Evolutionary conservation across 2,329 filamentous ascomycete genomes (phyloP).

Genomic region (Exophiala calicioides): DNA sequence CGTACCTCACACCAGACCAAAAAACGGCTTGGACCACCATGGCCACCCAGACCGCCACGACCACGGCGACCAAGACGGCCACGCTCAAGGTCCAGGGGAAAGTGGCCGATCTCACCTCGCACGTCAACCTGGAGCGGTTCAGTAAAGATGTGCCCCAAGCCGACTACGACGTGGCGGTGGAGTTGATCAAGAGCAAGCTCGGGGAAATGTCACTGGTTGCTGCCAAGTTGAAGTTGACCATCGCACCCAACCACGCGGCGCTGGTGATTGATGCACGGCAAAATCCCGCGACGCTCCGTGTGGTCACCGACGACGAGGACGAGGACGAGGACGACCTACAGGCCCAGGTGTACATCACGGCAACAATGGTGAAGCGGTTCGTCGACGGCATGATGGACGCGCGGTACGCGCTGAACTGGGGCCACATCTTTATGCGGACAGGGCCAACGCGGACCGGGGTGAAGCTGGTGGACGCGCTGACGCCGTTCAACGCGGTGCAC

Average conservation of each 20-base stretch:
- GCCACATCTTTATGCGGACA: not conserved
- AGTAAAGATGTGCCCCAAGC: not conserved
- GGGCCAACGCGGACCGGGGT: not conserved
- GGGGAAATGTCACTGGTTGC: constrained; percentile 12
- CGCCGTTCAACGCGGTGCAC: not conserved
- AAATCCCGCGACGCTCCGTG: constrained; percentile 4
- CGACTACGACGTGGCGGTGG: constrained; percentile 8
- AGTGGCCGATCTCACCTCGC: constrained; percentile 44
- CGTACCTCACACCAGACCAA: too few relatives aligned
- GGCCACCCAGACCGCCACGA: constrained; percentile 5
- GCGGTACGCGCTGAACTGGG: constrained; percentile 2
- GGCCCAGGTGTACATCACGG: not conserved
- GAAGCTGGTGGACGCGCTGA: not conserved
- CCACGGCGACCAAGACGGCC: not conserved
- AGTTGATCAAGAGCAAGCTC: constrained; percentile 4
- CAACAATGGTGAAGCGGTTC: not conserved
- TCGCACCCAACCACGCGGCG: constrained; percentile 7
- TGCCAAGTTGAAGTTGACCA: constrained; percentile 1
- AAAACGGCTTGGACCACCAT: too few relatives aligned
- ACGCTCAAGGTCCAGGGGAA: constrained; percentile 8
- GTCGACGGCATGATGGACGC: constrained; percentile 1
- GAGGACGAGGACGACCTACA: not conserved
- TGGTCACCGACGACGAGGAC: not conserved
- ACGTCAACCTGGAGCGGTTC: constrained; percentile 72
- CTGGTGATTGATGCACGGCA: constrained; percentile 10